Conservation (phyloP, 192 early-diverging fungal species). For the Lobosporangium transversale region DNA sequence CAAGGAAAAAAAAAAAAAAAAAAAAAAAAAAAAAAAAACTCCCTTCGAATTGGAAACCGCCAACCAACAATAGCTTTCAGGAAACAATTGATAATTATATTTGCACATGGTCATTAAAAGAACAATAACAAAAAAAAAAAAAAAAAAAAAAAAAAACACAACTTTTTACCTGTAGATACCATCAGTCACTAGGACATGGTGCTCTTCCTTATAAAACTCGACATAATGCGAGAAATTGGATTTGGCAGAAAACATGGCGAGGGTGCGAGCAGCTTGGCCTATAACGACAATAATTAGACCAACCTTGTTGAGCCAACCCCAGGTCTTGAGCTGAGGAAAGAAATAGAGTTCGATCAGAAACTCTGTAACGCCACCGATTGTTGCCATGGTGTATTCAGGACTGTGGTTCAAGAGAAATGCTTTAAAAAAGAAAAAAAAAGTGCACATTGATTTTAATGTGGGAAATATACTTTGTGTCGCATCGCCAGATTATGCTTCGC, state of each 20-base stretch:
- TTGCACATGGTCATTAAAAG: too few species aligned
- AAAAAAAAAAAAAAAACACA: not conserved
- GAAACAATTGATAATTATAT: too few species aligned
- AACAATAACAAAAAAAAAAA: not conserved
- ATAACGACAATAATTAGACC: conserved; percentile 67
- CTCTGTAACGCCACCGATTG: conserved; percentile 72
- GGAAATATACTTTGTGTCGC: not conserved
- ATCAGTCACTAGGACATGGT: conserved; percentile 84
- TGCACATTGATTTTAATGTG: not conserved
- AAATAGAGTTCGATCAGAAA: conserved; percentile 73
- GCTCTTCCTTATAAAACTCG: conserved; percentile 68
- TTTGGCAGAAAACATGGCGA: conserved; percentile 93
- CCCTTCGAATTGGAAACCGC: conserved; percentile 85
- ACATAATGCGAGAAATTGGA: conserved; percentile 90
- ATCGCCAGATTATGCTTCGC: too few species aligned
- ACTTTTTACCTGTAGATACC: conserved; percentile 84
- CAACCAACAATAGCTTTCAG: too few species aligned
- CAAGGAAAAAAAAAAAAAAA: not conserved
- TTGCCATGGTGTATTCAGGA: conserved; percentile 74
- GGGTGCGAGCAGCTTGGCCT: conserved; percentile 79
- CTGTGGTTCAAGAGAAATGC: conserved; percentile 82
- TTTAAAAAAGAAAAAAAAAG: conserved; percentile 52
- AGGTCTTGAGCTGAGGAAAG: conserved; percentile 66
- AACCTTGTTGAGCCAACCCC: conserved; percentile 54
- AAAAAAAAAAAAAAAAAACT: not conserved